These are phyloP conservation scores for Glycine tomentella DNA, from an alignment of 306 rosid genomes.

Conservation along the genomic window DNA sequence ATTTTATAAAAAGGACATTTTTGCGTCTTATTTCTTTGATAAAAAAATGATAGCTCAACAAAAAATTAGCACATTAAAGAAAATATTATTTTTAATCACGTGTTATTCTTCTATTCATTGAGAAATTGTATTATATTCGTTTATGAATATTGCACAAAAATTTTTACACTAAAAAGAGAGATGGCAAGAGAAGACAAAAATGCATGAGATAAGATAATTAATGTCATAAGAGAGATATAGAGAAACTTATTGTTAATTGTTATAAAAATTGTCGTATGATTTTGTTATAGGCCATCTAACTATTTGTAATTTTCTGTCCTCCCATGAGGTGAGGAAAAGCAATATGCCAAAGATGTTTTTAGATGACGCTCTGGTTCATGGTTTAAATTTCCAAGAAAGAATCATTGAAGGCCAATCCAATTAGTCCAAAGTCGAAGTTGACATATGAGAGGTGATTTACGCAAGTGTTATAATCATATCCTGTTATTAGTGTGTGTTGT, in stretches of 20 bases:
- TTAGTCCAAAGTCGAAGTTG: slow-evolving; percentile 22
- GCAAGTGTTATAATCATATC: not conserved
- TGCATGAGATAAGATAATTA: not conserved
- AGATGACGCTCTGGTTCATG: not conserved
- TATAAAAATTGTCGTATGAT: too few relatives aligned
- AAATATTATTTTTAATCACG: not conserved
- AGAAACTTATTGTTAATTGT: too few relatives aligned
- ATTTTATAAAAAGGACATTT: not conserved
- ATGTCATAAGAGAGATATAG: not conserved
- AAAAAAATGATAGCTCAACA: not conserved
- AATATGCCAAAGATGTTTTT: not conserved
- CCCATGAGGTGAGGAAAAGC: not conserved
- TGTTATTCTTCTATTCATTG: not conserved
- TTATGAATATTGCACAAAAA: not conserved
- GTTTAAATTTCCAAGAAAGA: slow-evolving; percentile 36
- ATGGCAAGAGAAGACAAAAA: not conserved
- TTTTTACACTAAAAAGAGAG: not conserved
- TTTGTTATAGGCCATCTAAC: too few relatives aligned
- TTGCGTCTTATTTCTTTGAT: not conserved
- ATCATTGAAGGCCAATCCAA: slow-evolving; percentile 39
- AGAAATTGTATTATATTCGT: not conserved
- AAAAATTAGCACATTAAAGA: not conserved
- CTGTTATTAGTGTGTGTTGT: too few relatives aligned
- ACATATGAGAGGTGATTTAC: slow-evolving; percentile 45
- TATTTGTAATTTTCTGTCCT: not conserved